phyloP scores from a whole-genome alignment of 2,329 filamentous ascomycete species.

The Corynespora cassiicola region DNA sequence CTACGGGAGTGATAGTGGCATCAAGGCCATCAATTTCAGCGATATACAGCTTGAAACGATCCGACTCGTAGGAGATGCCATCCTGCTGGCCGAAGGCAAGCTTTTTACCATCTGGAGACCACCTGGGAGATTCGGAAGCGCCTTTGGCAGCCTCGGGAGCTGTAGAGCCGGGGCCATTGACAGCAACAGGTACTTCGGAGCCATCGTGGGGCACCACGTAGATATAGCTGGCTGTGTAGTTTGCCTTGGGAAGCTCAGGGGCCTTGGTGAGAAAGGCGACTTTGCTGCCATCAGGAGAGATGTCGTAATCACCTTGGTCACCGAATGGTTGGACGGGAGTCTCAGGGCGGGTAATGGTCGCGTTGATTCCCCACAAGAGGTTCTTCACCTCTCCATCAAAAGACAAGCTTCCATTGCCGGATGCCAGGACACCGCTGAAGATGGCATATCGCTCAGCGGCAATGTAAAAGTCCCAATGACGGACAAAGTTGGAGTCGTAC shows the following conservation, averaged over 20 bases:
- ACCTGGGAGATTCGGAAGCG: constrained; percentile 71
- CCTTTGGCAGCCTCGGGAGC: constrained; percentile 57
- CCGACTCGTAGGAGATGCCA: constrained; percentile 74
- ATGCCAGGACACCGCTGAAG: constrained; percentile 70
- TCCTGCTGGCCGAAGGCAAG: constrained; percentile 79
- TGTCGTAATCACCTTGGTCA: constrained; percentile 77
- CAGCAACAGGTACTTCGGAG: constrained; percentile 52
- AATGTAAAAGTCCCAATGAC: constrained; percentile 82
- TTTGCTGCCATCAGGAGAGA: constrained; percentile 69
- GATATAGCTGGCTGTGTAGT: constrained; percentile 82
- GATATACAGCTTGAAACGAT: constrained; percentile 65
- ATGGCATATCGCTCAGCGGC: constrained; percentile 73
- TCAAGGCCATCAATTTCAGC: constrained; percentile 39
- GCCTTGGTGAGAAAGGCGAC: constrained; percentile 77
- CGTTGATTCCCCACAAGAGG: constrained; percentile 68
- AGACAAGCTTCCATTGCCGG: constrained; percentile 37
- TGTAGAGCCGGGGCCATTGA: constrained; percentile 40
- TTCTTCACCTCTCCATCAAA: constrained; percentile 45
- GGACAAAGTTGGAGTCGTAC: constrained; percentile 77
- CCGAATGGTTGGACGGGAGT: constrained; percentile 80
- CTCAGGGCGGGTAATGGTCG: constrained; percentile 60
- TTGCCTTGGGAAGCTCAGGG: constrained; percentile 71
- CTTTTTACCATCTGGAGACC: constrained; percentile 74
- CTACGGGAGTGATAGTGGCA: constrained; percentile 31
- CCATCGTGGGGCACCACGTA: constrained; percentile 74